These are phyloP conservation scores for Aspergillus funiculosus DNA, from an alignment of 495 filamentous ascomycete species.

Conservation along the genomic window DNA sequence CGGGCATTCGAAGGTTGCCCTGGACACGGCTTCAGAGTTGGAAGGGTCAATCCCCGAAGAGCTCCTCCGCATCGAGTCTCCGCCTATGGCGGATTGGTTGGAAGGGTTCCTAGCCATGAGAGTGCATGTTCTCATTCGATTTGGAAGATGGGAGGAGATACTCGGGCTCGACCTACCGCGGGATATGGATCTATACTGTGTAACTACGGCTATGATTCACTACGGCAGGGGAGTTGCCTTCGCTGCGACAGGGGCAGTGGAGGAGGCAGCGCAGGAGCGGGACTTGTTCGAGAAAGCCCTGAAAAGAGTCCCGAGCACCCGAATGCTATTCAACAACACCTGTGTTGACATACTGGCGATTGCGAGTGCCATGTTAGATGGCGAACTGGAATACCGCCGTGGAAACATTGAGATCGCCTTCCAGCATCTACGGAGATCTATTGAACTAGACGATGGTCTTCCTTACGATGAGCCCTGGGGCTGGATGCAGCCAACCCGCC, in stretches of 20 bases:
- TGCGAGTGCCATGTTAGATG: constrained; percentile 58
- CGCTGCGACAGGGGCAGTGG: constrained; percentile 46
- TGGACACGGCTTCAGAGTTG: constrained; percentile 49
- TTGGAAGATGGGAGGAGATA: constrained; percentile 59
- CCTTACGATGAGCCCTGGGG: constrained; percentile 63
- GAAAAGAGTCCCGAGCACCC: constrained; percentile 42
- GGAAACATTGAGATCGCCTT: constrained; percentile 53
- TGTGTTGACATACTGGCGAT: constrained; percentile 54
- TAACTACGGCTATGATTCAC: constrained; percentile 57
- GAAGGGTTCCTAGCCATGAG: constrained; percentile 59
- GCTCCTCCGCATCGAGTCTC: constrained; percentile 54
- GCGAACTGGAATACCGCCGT: constrained; percentile 60
- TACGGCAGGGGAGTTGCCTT: constrained; percentile 61
- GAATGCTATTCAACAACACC: constrained; percentile 62
- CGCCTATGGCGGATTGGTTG: constrained; percentile 69
- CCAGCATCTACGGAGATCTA: constrained; percentile 45
- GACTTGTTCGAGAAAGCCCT: constrained; percentile 41
- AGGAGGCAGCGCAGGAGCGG: constrained; percentile 43
- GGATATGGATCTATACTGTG: constrained; percentile 52
- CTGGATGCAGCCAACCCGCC: constrained; percentile 60
- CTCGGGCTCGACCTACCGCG: constrained; percentile 42
- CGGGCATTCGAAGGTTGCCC: constrained; percentile 48
- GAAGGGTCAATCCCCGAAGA: constrained; percentile 52
- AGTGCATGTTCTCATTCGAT: constrained; percentile 59
- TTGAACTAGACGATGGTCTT: constrained; percentile 47